These are phyloP conservation scores for Neurospora sp. DNA, from an alignment of 495 filamentous ascomycete species.

Conservation along the genomic window DNA sequence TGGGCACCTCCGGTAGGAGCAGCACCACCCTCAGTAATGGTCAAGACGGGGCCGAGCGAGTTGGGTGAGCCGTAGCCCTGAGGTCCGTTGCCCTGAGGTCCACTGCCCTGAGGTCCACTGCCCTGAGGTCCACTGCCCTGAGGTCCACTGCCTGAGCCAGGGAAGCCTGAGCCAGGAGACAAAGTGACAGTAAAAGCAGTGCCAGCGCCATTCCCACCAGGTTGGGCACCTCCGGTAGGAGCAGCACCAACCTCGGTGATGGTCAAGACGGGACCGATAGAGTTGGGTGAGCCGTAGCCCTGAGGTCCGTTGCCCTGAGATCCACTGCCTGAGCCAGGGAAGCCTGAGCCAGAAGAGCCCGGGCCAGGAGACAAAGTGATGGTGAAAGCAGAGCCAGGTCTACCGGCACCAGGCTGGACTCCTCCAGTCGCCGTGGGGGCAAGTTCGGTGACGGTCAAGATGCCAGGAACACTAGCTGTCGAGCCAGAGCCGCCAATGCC, in stretches of 20 bases:
- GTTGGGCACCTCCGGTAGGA: too few species aligned
- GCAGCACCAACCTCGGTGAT: too few species aligned
- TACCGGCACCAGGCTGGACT: not conserved
- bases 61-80: not conserved
- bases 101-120: not conserved
- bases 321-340: too few species aligned
- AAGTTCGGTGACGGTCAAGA: not conserved
- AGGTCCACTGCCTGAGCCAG: not conserved
- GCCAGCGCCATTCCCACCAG: not conserved
- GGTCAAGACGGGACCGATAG: too few species aligned
- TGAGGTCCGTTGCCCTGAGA: too few species aligned
- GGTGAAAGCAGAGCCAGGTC: not conserved
- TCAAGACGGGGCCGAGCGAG: not conserved
- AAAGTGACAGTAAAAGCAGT: not conserved
- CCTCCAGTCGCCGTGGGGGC: not conserved
- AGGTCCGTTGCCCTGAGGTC: not conserved
- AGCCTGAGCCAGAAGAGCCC: not conserved
- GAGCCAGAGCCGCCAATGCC: not conserved
- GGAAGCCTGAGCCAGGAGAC: not conserved
- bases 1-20: not conserved
- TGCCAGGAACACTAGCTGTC: not conserved
- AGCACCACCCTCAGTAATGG: slow-evolving; percentile 1
- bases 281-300: too few species aligned
- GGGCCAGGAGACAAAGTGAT: not conserved
- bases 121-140: not conserved